Base-by-base conservation (phyloP, 139 green algal genomes). In the Chlorella sp. region DNA sequence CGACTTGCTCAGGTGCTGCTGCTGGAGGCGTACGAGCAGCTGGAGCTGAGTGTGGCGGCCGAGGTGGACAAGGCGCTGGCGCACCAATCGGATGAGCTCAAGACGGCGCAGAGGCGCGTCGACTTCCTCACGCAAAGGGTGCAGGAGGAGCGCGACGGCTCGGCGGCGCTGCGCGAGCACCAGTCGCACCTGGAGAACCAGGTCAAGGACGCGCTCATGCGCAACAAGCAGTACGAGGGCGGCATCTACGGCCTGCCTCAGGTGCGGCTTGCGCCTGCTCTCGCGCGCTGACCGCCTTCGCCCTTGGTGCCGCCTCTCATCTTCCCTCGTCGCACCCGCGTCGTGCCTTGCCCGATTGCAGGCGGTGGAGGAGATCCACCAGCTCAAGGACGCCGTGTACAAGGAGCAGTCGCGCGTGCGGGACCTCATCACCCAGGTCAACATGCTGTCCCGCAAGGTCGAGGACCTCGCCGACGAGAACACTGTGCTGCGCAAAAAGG, bases 11-110 rank as follows among this genome's bases (percentile, higher is more conserved):
- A 91, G 86, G 74, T 90, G 2, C 73, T 92, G 67, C 76, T 92
- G 71, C 77, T 92, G 65, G 89, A 93, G 74, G 88, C 88, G 6
- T 94, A 92, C 64, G 89, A 93, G 72, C 86, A 91, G 74, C 81
- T 94, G 66, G 88, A 94, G 76, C 69, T 74, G 62, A 87, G 91
- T 73, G 71, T 86, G 23, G 81, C 59, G 49, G 81, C 79, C 49
- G 86, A 94, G 80, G 75, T 92, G 1, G 83, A 89, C 76, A 72
- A 72, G 5, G 89, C 89, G 3, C 74, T 94, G 31, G 62, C 70
- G 2, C 74, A 73, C 49, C 77, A 88, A 70, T 31, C 74, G 6
- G 83, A 89, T 62, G 80, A 86, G 68, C 31, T 84, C 31, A 49
- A 68, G 27, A 62, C 74, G 1, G 72, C 84, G 0, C 36, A 74